Base-by-base conservation (phyloP, 2,329 filamentous ascomycete genomes). In the Meredithiella fracta region DNA sequence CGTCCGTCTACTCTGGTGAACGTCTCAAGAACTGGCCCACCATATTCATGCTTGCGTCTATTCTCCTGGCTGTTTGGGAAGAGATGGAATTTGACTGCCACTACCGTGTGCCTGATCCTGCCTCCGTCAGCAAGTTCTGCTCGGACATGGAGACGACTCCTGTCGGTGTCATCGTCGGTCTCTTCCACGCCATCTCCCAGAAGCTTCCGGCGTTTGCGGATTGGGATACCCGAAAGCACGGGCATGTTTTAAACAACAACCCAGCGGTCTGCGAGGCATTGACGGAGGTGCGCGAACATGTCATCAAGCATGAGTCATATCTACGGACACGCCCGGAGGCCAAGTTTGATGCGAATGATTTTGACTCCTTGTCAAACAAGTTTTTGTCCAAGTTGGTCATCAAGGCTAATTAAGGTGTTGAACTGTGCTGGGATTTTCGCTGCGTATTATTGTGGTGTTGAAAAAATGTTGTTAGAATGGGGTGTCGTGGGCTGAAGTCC, bases 61-160 rank as follows among this genome's bases (percentile, higher is more conserved):
- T 97, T 60, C 79, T 97, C 34, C 77, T 97, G 51, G 87, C 87
- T 9, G 88, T 97, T 20, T 97, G 91, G 91, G 91, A 97, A 69
- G 85, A 95, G 76, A 96, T 97, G 82, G 90, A 97, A 69, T 97
- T 96, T 66, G 91, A 97, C 72, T 94, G 86, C 76, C 87, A 95
- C 72, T 97, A 95, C 76, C 85, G 91, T 54, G 83, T 94, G 2
- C 88, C 86, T 3, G 90, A 96, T 67, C 78, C 85, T 55, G 76
- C 78, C 52, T 85, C 85, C 3, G 90, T 95, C 60, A 82, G 91
- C 65, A 95, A 94, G 72, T 97, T 97, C 76, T 96, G 90, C 74
- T 80, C 75, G 58, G 91, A 97, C 66, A 97, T 97, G 91, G 91
- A 97, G 73, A 86, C 85, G 8, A 94, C 86, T 6, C 91, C 91